A percentile compares a stretch with the other conserved stretches of the same genome.
Evolutionary conservation across 495 filamentous ascomycete species (phyloP).

Genomic region (Talaromyces adpressus): DNA sequence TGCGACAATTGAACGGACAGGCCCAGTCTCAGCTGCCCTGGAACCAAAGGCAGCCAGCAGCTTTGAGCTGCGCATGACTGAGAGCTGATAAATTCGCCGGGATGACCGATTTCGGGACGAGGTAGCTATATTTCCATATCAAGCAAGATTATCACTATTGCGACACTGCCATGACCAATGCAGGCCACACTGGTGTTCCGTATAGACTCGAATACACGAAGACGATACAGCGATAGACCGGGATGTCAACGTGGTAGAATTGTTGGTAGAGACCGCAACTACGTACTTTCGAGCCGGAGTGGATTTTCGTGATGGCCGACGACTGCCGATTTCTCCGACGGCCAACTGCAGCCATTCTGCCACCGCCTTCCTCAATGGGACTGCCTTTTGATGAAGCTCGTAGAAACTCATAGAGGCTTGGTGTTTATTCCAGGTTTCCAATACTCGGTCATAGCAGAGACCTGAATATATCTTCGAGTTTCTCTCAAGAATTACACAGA

Average conservation of each 20-base stretch:
- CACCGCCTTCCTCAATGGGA: constrained; percentile 21
- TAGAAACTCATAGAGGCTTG: constrained; percentile 30
- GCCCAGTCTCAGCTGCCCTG: constrained; percentile 13
- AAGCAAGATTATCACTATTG: constrained; percentile 11
- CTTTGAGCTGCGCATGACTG: constrained; percentile 38
- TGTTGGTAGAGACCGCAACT: not conserved
- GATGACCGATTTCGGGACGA: constrained; percentile 7
- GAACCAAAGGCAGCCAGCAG: constrained; percentile 28
- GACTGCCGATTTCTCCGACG: not conserved
- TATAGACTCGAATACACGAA: not conserved
- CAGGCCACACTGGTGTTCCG: not conserved
- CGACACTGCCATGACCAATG: constrained; percentile 4
- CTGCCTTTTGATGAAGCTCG: constrained; percentile 4
- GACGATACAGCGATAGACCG: not conserved
- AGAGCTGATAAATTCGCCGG: constrained; percentile 9
- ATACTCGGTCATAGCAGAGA: not conserved
- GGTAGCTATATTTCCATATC: constrained; percentile 29
- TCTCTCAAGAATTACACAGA: no score
- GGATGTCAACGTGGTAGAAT: not conserved
- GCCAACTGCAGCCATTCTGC: constrained; percentile 18
- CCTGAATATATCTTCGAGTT: not conserved
- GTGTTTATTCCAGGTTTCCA: not conserved
- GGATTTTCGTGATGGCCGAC: constrained; percentile 3
- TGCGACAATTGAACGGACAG: not conserved
- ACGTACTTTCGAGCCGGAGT: not conserved